Evolutionary conservation across 805 yeast genomes (phyloP), one percentile per base, ranked within the genome.

Genomic region (Kluyveromyces nonfermentans): DNA sequence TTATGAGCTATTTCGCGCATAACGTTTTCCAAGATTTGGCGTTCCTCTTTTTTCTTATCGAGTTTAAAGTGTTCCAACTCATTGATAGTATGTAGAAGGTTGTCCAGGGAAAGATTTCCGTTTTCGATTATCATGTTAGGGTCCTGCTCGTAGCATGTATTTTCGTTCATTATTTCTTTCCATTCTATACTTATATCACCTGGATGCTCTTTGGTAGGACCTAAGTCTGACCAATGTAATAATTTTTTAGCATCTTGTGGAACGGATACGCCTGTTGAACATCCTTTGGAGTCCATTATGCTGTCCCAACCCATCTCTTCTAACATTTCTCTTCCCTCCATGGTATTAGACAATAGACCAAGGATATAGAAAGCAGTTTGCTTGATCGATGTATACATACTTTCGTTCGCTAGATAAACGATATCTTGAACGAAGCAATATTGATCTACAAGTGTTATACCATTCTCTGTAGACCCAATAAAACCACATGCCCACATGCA

Each of bases 401-500:
- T 67, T 5, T 59, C 56, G 28, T 65, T 58, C 9, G 78, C 72
- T 30, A 83, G 68, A 8, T 61, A 63, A 2, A 80, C 67, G 10
- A 90, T 69, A 38, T 76, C 74, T 48, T 71, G 70, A 33, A 77
- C 69, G 44, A 77, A 63, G 1, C 74, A 74, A 48, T 64, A 68
- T 30, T 71, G 71, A 46, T 79, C 85, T 32, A 80, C 53, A 35
- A 81, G 64, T 15, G 72, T 67, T 15, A 83, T 78, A 0, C 97
- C 97, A 41, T 72, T 65, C 8, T 74, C 73, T 1, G 87, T 75
- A 1, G 88, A 75, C 1, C 89, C 89, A 25, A 89, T 78, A 53
- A 81, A 80, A 0, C 96, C 97, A 30, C 86, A 70, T 1, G 94
- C 80, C 97, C 97, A 90, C 31, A 90, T 54, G 30, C 82, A 76